Percentiles rank a stretch among this genome's conserved stretches.
phyloP scores from a whole-genome alignment of 257 asterid genomes.

The Paraleonurus japonicus region DNA sequence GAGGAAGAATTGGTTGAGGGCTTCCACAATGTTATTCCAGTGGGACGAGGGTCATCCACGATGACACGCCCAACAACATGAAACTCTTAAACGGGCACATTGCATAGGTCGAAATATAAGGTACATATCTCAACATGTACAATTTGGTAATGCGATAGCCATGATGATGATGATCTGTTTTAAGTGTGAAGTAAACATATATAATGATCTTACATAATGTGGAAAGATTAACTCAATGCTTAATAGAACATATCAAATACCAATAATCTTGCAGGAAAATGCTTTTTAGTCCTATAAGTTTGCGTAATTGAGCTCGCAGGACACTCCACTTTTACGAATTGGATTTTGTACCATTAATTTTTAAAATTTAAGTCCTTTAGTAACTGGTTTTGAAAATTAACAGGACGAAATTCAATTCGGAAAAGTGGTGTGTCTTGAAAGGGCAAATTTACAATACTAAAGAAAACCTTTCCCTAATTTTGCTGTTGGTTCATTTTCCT shows the following conservation, averaged over 20 bases:
- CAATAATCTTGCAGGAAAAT: background rate
- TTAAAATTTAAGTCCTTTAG: too few species aligned
- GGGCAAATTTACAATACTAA: too few species aligned
- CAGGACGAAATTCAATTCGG: too few species aligned
- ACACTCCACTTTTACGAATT: too few species aligned
- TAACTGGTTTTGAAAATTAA: too few species aligned
- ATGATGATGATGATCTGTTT: too few species aligned
- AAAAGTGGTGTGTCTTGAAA: too few species aligned
- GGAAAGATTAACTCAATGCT: background rate
- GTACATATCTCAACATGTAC: conserved; percentile 13
- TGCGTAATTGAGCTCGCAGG: too few species aligned
- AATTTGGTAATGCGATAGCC: background rate
- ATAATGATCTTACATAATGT: background rate
- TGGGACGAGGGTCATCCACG: conserved; percentile 95
- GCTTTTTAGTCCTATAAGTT: too few species aligned
- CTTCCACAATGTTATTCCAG: conserved; percentile 60
- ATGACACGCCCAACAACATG: conserved; percentile 90
- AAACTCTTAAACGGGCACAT: conserved; percentile 25
- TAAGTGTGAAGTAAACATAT: background rate
- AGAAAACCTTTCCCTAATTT: too few species aligned
- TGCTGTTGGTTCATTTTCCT: too few species aligned
- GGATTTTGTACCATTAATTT: too few species aligned
- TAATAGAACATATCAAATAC: background rate
- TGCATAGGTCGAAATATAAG: conserved; percentile 21
- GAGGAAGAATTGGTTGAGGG: conserved; percentile 63